Base-by-base conservation (phyloP, 116 monocot species). In the Papilionanthe hybrid region DNA sequence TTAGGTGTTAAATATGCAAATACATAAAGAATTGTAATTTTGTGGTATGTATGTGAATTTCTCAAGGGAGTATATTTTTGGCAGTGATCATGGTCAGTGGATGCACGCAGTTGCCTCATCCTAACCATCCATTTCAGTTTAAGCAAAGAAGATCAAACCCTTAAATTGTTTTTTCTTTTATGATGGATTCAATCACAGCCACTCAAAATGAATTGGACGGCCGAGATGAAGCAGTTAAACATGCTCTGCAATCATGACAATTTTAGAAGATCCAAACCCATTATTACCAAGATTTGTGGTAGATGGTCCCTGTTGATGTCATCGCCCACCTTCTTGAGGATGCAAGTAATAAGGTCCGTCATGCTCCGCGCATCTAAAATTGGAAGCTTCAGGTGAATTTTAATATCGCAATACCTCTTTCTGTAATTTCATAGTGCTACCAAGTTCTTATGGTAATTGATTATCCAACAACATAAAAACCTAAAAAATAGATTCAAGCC, bases 201-300 rank as follows among this genome's bases (percentile, higher is more conserved):
- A 53, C 53, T 53, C 17, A 53, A 17, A 3, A 15, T 45, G 53
- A 15, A 53, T 53, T 53, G 13, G 53, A 53, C 53, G 17, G 53
- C 15, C 2, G 53, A 4, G 15, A 53, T 53, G 53, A 53, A 53
- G 53, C 53, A 4, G 17, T 15, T 53, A 15, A 53, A 53, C 53
- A 53, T 53, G 15, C 17, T 53, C 53, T 15, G 53, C 12, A 4
- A 53, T 15, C 53, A 53, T 53, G 53, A 53, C 17, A 53, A 53
- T 53, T 53, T 15, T 53, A 53, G 53, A 53, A 53, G 53, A 53
- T 53, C 53, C 2, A 15, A 53, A 53, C 53, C 53, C 41, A 72
- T 17, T 53, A 41, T 41, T 87, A 95, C 95, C 93, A 90, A 77
- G 58, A 96, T 96, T 42, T 88, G 91, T n/a, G 96, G 96, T 18